Percentiles rank a stretch among this genome's conserved stretches.
Conservation (phyloP, 1,284 basidiomycete genomes). For the Ganoderma multipileum region DNA sequence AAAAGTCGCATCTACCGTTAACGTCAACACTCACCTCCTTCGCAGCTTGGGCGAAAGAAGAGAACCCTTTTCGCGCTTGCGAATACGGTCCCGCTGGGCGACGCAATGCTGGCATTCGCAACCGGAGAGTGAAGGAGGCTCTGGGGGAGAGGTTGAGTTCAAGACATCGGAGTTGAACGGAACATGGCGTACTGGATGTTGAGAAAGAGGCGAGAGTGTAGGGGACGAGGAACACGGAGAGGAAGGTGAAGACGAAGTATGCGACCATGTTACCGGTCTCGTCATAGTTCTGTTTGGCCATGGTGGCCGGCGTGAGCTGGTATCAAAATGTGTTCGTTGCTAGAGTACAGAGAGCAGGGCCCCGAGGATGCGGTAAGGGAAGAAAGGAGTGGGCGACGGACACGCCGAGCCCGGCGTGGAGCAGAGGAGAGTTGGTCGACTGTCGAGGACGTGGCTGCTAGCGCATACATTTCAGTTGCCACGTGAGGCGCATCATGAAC, state of each 20-base stretch:
- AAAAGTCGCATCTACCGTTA: background rate
- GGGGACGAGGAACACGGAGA: conserved; percentile 82
- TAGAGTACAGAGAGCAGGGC: conserved; percentile 22
- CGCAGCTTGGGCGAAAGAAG: conserved; percentile 40
- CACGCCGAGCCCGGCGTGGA: conserved; percentile 26
- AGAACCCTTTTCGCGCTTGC: conserved; percentile 52
- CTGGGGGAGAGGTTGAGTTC: conserved; percentile 17
- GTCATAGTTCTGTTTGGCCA: conserved; percentile 88
- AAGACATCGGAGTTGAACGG: background rate
- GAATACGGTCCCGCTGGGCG: conserved; percentile 58
- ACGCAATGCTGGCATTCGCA: conserved; percentile 75
- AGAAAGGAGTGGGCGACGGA: conserved; percentile 19
- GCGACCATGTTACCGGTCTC: conserved; percentile 89
- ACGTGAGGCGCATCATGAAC: conserved; percentile 12
- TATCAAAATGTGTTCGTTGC: conserved; percentile 7
- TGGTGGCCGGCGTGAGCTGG: conserved; percentile 40
- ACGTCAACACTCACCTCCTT: conserved; percentile 37
- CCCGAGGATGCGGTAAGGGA: conserved; percentile 13
- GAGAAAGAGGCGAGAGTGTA: conserved; percentile 62
- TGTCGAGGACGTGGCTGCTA: conserved; percentile 20
- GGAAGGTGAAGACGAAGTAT: conserved; percentile 89
- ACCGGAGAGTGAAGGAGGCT: conserved; percentile 43
- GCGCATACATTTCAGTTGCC: conserved; percentile 7
- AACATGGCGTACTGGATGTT: conserved; percentile 43
- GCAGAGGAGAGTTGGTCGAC: conserved; percentile 1